Base-by-base conservation (phyloP, 371 early-diverging fungal genomes). In the Massospora cicadina region DNA sequence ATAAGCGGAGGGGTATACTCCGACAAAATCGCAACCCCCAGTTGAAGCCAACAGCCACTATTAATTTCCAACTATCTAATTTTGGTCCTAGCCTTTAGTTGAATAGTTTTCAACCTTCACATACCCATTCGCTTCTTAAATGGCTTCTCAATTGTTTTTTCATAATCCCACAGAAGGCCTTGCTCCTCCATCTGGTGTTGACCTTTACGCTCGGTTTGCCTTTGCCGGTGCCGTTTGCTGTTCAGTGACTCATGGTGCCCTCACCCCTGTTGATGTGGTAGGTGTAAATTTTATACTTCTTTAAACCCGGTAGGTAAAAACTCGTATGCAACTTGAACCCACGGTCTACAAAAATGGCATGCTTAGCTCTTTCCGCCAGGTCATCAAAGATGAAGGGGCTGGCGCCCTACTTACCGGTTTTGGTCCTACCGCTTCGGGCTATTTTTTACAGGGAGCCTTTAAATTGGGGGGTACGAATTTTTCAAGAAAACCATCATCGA, bases 401-500 rank as follows among this genome's bases (percentile, higher is more conserved):
- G 83, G 83, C 71, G 93, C 87, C 64, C 77, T 93, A 63, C 75
- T 81, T 72, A 91, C 87, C 67, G 93, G 93, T 68, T 84, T 85
- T 72, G 85, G 83, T 66, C 91, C 93, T 54, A 91, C 91, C 24
- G 12, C 63, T 28, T 54, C 57, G 53, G 67, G 67, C 71, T 90
- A 93, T 84, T 89, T 85, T 76, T 75, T 85, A 67, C 93, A 92
- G 72, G 93, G 93, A 71, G 84, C 84, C 67, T 84, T 88, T 81
- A 93, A 93, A 82, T 93, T 87, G 69, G 93, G 93, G 83, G 84
- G 75, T 89, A 89, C 72, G 93, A 93, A 75, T 81, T 87, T 76
- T 89, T 82, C 80, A 88, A 88, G 77, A 87, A 88, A 81, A 79
- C 79, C 66, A 75, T 81, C 77, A 81, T 86, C 66, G 85, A 84